A percentile compares a stretch with the other conserved stretches of the same genome.
Conservation (phyloP, 176 grass and related monocot species). For the sorghum (Sorghum bicolor) region DNA sequence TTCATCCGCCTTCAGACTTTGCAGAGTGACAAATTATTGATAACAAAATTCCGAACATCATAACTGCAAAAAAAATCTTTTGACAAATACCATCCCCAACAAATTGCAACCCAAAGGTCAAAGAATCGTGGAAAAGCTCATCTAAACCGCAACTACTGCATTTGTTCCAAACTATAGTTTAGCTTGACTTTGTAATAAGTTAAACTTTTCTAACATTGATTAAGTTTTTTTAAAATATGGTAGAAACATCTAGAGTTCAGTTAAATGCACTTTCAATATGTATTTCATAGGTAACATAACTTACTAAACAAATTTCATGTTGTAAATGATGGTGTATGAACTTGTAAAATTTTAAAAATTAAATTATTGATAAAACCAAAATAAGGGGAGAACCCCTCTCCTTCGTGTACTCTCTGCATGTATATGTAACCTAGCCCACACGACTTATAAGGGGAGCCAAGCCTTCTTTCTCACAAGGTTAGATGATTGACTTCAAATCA, state of each 20-base stretch:
- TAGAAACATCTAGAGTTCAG: not conserved
- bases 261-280: not conserved
- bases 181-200: not conserved
- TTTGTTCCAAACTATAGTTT: not conserved
- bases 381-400: too few species aligned
- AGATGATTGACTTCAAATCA: too few species aligned
- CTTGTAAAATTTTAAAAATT: too few species aligned
- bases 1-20: too few species aligned
- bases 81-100: not conserved
- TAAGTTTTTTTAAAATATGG: not conserved
- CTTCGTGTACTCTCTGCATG: too few species aligned
- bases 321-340: too few species aligned
- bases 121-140: not conserved
- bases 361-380: too few species aligned
- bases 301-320: too few species aligned
- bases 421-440: too few species aligned
- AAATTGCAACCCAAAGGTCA: not conserved
- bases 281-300: not conserved
- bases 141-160: not conserved
- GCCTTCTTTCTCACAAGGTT: too few species aligned
- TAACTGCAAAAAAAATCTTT: not conserved
- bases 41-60: not conserved
- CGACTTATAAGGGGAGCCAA: too few species aligned
- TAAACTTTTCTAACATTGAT: not conserved
- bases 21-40: not conserved